Evolutionary conservation across 305 asterid genomes (phyloP).

Genomic region (Solanum hybrid): DNA sequence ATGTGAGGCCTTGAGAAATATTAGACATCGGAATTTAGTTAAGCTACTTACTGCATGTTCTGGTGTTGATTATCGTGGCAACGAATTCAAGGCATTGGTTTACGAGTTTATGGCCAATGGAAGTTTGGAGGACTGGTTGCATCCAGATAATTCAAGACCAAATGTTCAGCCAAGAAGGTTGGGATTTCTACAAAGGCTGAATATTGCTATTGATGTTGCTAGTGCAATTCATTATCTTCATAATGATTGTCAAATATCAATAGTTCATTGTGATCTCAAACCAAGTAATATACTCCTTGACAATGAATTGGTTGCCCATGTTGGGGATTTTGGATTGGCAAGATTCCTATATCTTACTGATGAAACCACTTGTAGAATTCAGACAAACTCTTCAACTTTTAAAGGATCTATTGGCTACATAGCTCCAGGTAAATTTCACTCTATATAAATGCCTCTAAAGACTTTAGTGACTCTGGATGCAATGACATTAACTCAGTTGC

Average conservation of each 20-base stretch:
- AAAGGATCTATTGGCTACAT: background rate
- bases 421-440: background rate
- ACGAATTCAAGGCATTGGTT: background rate
- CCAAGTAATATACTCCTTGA: slow-evolving; percentile 11
- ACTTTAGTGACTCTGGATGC: background rate
- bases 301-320: background rate
- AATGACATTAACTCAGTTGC: background rate
- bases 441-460: too few relatives aligned
- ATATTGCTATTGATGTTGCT: slow-evolving; percentile 27
- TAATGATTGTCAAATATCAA: slow-evolving; percentile 1
- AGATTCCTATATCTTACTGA: background rate
- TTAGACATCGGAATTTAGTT: slow-evolving; percentile 7
- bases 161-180: background rate
- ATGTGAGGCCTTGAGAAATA: background rate
- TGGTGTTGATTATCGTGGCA: slow-evolving; percentile 6
- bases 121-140: slow-evolving; percentile 7
- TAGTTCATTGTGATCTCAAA: slow-evolving; percentile 16
- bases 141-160: background rate
- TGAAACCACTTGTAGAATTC: background rate
- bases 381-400: background rate
- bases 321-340: background rate
- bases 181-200: slow-evolving; percentile 10
- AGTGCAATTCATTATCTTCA: slow-evolving; percentile 25
- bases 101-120: slow-evolving; percentile 1
- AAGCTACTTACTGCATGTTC: slow-evolving; percentile 12